phyloP scores from a whole-genome alignment of 2,329 filamentous ascomycete genomes.

The Fusarium sp. region DNA sequence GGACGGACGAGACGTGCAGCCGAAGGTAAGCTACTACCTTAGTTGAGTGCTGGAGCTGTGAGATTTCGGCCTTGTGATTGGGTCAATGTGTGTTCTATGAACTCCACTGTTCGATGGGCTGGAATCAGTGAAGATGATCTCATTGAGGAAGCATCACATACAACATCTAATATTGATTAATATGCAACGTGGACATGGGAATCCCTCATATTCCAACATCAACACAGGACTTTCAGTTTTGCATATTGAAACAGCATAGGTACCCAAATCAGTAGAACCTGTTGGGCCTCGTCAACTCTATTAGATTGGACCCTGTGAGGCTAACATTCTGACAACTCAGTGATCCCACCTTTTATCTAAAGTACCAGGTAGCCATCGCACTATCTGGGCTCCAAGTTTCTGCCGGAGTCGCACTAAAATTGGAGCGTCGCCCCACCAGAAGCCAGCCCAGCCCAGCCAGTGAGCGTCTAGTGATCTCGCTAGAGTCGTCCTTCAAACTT shows the following conservation, averaged over 20 bases:
- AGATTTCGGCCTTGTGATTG: constrained; percentile 40
- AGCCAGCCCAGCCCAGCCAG: neutral
- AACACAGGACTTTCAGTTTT: neutral
- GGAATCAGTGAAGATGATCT: neutral
- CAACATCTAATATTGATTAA: neutral
- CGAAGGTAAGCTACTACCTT: neutral
- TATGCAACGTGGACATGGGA: too few species aligned
- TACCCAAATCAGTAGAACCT: neutral
- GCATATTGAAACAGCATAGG: neutral
- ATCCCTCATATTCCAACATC: neutral
- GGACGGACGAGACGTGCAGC: constrained; percentile 20
- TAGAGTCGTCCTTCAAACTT: constrained; percentile 1
- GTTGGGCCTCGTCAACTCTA: neutral
- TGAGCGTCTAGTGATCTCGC: constrained; percentile 4
- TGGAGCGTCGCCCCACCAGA: constrained; percentile 34
- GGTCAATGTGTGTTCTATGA: constrained; percentile 16
- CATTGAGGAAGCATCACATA: neutral
- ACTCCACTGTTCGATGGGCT: neutral
- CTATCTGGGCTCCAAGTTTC: neutral
- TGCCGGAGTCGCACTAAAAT: constrained; percentile 30
- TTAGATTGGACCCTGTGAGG: constrained; percentile 29
- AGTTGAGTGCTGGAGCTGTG: constrained; percentile 24
- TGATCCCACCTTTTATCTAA: neutral
- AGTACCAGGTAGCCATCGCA: neutral
- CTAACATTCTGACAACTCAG: constrained; percentile 15